Evolutionary conservation across 1,139 yeast genomes (phyloP).

Genomic region (Pichia sp.): DNA sequence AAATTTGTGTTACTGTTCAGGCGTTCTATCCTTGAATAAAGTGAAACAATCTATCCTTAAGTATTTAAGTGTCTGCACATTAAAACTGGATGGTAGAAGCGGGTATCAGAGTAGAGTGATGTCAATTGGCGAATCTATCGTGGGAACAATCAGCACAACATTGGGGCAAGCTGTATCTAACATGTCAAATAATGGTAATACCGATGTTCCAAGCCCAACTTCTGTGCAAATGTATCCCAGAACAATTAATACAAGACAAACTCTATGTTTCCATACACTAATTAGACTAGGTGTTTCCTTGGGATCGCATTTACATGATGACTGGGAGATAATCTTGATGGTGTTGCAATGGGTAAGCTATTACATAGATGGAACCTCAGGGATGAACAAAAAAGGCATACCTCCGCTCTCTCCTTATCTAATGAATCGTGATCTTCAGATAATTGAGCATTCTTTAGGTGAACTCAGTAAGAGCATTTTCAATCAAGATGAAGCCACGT

Average conservation of each 20-base stretch:
- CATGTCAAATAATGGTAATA: conserved; percentile 19
- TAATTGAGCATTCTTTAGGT: conserved; percentile 51
- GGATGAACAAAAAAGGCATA: conserved; percentile 32
- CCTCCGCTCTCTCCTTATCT: conserved; percentile 37
- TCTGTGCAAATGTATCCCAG: conserved; percentile 36
- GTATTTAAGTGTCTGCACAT: conserved; percentile 53
- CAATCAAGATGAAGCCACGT: conserved; percentile 49
- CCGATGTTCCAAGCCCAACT: background rate
- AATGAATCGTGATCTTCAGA: conserved; percentile 42
- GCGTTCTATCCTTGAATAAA: conserved; percentile 52
- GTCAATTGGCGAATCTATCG: conserved; percentile 58
- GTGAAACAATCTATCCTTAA: conserved; percentile 59
- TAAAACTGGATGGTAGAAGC: conserved; percentile 36
- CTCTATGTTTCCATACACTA: conserved; percentile 74
- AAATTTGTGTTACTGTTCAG: conserved; percentile 75
- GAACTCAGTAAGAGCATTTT: conserved; percentile 60
- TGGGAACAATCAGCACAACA: conserved; percentile 50
- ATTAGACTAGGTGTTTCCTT: conserved; percentile 71
- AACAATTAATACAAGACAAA: conserved; percentile 55
- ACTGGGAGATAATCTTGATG: conserved; percentile 67
- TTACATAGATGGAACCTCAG: conserved; percentile 59
- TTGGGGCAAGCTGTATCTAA: conserved; percentile 33
- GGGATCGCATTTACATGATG: conserved; percentile 61
- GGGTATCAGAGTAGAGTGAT: conserved; percentile 32
- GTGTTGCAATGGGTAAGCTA: conserved; percentile 75